phyloP scores from a whole-genome alignment of 441 rosid species.

The Bocquillonia castaneifolia region DNA sequence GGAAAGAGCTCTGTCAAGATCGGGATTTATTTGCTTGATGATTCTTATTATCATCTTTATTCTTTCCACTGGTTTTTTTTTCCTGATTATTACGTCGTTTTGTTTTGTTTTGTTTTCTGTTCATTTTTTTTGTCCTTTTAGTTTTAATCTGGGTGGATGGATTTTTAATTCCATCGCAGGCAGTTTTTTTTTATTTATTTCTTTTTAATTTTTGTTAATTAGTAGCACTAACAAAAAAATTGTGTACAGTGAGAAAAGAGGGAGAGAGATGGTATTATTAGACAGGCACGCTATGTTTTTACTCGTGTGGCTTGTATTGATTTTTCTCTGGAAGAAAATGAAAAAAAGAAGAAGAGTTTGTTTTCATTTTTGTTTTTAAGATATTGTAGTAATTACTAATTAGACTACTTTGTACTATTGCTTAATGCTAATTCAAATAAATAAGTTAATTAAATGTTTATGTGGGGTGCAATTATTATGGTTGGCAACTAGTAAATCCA shows the following conservation, averaged over 20 bases:
- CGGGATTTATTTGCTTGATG: conserved; percentile 40
- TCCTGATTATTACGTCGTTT: no score
- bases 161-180: conserved; percentile 15
- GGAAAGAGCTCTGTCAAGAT: conserved; percentile 67
- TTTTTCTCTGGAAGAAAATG: background rate
- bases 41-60: background rate
- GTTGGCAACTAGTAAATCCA: no score
- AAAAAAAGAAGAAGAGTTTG: no score
- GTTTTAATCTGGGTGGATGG: conserved; percentile 12
- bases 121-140: background rate
- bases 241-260: conserved; percentile 26
- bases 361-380: background rate
- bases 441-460: no score
- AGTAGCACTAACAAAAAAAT: conserved; percentile 19
- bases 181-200: conserved; percentile 1
- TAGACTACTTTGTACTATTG: no score
- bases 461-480: no score
- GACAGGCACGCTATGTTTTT: conserved; percentile 39
- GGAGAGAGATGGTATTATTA: background rate
- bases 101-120: background rate
- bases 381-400: conserved; percentile 15
- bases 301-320: conserved; percentile 37
- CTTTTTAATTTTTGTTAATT: no score
- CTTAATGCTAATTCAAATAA: no score
- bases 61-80: no score